phyloP scores from a whole-genome alignment of 371 early-diverging fungal species.

The Paraphysoderma sedebokerense region DNA sequence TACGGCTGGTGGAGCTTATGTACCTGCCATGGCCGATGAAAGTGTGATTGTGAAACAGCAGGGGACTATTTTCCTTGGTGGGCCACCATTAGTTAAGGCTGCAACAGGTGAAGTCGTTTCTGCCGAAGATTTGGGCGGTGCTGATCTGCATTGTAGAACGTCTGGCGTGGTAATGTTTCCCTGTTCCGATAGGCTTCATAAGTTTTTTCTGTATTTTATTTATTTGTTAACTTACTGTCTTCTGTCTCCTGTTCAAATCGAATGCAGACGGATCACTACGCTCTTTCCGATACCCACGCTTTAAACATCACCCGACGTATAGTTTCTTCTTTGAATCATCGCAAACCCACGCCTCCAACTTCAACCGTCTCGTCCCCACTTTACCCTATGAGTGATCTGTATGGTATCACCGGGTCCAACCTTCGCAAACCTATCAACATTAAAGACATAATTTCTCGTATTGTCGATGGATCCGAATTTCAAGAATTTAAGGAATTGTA shows the following conservation, averaged over 20 bases:
- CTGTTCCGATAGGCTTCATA: background rate
- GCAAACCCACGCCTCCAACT: constrained; percentile 21
- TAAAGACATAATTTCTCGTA: constrained; percentile 83
- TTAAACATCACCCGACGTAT: constrained; percentile 69
- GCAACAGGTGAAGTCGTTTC: constrained; percentile 92
- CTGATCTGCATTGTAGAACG: constrained; percentile 77
- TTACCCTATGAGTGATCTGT: constrained; percentile 68
- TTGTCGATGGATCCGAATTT: constrained; percentile 88
- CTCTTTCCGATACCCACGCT: constrained; percentile 82
- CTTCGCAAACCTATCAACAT: constrained; percentile 81
- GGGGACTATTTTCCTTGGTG: constrained; percentile 94
- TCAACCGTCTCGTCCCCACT: constrained; percentile 42
- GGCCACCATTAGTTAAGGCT: constrained; percentile 91
- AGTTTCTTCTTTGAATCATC: constrained; percentile 66
- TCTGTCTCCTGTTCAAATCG: background rate
- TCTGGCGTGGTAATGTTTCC: constrained; percentile 8
- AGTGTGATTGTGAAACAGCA: constrained; percentile 89
- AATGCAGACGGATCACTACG: constrained; percentile 88
- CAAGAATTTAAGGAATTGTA: constrained; percentile 92
- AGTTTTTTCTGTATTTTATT: background rate
- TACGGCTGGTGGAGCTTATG: constrained; percentile 98
- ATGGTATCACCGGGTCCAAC: constrained; percentile 91
- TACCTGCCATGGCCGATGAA: constrained; percentile 97
- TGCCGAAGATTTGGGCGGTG: constrained; percentile 93
- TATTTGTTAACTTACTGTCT: background rate